These are phyloP conservation scores for Blumeria hordei DNA, from an alignment of 2,329 filamentous ascomycete species.

Conservation along the genomic window DNA sequence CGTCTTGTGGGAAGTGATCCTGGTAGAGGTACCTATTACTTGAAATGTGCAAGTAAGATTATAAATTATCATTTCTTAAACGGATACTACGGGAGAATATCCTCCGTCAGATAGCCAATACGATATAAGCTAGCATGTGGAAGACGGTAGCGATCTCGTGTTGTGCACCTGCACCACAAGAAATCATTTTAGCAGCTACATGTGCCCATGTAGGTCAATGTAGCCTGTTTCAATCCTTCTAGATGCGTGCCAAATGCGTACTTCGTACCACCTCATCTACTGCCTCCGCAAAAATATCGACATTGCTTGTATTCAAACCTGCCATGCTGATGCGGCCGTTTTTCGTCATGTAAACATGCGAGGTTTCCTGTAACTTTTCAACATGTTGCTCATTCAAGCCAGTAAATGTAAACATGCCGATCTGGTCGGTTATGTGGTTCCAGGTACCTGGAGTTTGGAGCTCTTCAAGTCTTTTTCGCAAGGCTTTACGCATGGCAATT, in stretches of 20 bases:
- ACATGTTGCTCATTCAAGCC: slow-evolving; percentile 55
- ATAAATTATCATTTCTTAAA: too few relatives aligned
- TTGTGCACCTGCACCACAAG: too few relatives aligned
- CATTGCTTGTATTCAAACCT: slow-evolving; percentile 75
- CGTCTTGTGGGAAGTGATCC: too few relatives aligned
- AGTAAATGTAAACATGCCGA: slow-evolving; percentile 97
- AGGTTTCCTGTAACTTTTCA: slow-evolving; percentile 39
- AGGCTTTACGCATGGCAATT: slow-evolving; percentile 62
- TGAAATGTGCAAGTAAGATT: too few relatives aligned
- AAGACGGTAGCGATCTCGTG: too few relatives aligned
- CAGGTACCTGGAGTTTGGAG: slow-evolving; percentile 71
- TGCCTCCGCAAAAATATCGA: slow-evolving; percentile 81
- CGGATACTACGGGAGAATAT: too few relatives aligned
- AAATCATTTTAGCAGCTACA: too few relatives aligned
- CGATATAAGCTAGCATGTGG: too few relatives aligned
- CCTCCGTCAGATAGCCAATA: too few relatives aligned
- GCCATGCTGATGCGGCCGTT: slow-evolving; percentile 98
- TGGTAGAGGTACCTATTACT: too few relatives aligned
- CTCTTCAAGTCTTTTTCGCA: slow-evolving; percentile 61
- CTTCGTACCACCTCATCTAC: slow-evolving; percentile 54
- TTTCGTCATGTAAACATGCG: slow-evolving; percentile 82
- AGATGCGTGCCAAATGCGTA: slow-evolving; percentile 1
- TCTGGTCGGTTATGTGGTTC: slow-evolving; percentile 96
- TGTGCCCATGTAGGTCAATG: too few relatives aligned
- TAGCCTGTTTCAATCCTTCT: too few relatives aligned